Base-by-base conservation (phyloP, 345 rosid genomes). In the Heritiera littoralis region DNA sequence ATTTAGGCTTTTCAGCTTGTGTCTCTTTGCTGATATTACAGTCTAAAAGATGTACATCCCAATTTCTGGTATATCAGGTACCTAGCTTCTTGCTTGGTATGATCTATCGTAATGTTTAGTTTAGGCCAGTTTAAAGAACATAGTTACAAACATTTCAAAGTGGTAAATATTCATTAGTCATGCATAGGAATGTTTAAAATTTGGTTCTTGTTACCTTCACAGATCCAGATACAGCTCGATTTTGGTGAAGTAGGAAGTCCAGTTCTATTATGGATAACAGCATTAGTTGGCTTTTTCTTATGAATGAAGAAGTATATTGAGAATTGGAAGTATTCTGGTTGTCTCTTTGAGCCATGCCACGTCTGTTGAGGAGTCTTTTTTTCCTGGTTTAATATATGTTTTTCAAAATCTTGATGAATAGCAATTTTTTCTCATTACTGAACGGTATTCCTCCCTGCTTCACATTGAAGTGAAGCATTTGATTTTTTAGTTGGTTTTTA, bases 1-100 rank as follows among this genome's bases (percentile, higher is more conserved):
- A 43, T 43, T 67, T 8, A 20, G 51, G 32, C 54, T 67, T 66
- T 68, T 68, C 35, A 45, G 55, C 73, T 43, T 67, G 72, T 45
- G 2, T 45, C 73, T 20, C 30, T 20, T 18, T 66, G 35, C 55
- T 12, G 52, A 45, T 68, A 45, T 45, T 68, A 18, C 15, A 66
- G 10, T 66, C 49, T 66, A 7, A 17, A 66, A 9, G 23, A 66
- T 66, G 12, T 66, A 43, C 49, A n/a, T n/a, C 14, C 52, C 28
- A 41, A 41, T 41, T 20, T 67, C 46, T 41, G 32, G 32, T 41
- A 41, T 18, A 3, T 54, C 58, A 15, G 58, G 30, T 41, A 9
- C 72, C 30, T 67, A 41, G 9, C 51, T 66, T 43, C 30, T 67
- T 43, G 51, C 52, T 41, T 67, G 8, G 72, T 6, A 12, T 23